phyloP scores from a whole-genome alignment of 345 rosid genomes.

The rapeseed (Brassica napus) region Da-Ae NC_063439.1:17762001-17762500 shows the following conservation, averaged over 20 bases:
- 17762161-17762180: background rate
- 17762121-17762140: background rate
- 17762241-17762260: background rate
- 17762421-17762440: slow-evolving; percentile 81
- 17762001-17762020: too few species aligned
- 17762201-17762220: background rate
- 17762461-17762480: slow-evolving; percentile 83
- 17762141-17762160: background rate
- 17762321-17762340: slow-evolving; percentile 3
- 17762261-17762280: background rate
- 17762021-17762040: background rate
- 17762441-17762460: slow-evolving; percentile 81
- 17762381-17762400: background rate
- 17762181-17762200: background rate
- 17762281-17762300: background rate
- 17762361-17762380: background rate
- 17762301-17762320: background rate
- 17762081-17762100: background rate
- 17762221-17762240: background rate
- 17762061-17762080: background rate
- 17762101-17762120: slow-evolving; percentile 3
- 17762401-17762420: slow-evolving; percentile 73
- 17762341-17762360: slow-evolving; percentile 15
- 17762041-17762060: background rate
- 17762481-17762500: slow-evolving; percentile 79